phyloP scores from a whole-genome alignment of 768 basidiomycete species.

The Lepiota brunneoincarnata region DNA sequence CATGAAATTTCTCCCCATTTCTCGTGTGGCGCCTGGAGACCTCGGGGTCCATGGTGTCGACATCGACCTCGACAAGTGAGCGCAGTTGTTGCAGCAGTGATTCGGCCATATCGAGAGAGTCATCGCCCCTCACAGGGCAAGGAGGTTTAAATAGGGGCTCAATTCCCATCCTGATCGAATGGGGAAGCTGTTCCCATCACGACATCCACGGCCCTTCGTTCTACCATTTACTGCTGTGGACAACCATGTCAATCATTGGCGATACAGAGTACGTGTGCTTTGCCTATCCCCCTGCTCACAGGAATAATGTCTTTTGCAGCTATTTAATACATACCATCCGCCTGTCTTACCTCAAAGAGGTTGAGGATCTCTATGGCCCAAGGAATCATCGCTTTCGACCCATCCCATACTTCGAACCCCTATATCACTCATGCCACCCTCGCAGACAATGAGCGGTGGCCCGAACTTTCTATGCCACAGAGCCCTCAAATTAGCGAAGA shows the following conservation, averaged over 20 bases:
- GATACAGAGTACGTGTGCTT: constrained; percentile 51
- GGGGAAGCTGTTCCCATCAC: too few relatives aligned
- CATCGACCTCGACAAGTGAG: constrained; percentile 34
- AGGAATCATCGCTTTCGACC: constrained; percentile 80
- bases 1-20: constrained; percentile 27
- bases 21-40: constrained; percentile 32
- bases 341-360: constrained; percentile 82
- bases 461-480: constrained; percentile 70
- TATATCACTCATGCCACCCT: constrained; percentile 80
- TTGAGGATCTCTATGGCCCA: constrained; percentile 82
- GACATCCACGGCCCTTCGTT: too few relatives aligned
- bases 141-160: neutral
- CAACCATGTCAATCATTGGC: constrained; percentile 57
- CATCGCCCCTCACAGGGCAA: neutral
- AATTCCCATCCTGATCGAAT: too few relatives aligned
- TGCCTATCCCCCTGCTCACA: neutral
- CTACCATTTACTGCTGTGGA: neutral
- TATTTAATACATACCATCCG: constrained; percentile 84
- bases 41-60: constrained; percentile 47
- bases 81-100: constrained; percentile 32
- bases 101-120: neutral
- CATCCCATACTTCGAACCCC: constrained; percentile 75
- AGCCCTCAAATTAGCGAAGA: constrained; percentile 75
- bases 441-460: constrained; percentile 79
- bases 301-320: constrained; percentile 23